Evolutionary conservation across 177 flowering plant species (phyloP).

Genomic region (Vitis hybrid): DNA sequence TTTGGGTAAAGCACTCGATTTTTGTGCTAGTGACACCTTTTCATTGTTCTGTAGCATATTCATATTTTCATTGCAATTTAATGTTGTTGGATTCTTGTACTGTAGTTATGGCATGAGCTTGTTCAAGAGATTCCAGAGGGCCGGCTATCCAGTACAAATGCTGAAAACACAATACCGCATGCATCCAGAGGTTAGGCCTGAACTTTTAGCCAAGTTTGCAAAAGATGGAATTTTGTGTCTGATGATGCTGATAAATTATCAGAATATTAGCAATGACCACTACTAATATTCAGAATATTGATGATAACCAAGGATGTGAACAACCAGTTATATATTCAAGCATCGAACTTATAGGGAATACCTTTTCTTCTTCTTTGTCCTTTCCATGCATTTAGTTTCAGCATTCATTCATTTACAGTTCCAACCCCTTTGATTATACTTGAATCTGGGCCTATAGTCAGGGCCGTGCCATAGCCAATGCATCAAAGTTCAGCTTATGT

Average conservation of each 20-base stretch:
- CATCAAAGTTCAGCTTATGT: no score
- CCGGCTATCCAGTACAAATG: slow-evolving; percentile 96
- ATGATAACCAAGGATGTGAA: no score
- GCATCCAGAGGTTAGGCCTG: slow-evolving; percentile 82
- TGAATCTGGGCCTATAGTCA: neutral
- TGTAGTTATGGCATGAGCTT: slow-evolving; percentile 84
- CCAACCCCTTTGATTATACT: neutral
- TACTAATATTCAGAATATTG: no score
- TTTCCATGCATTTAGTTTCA: no score
- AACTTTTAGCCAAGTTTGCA: neutral
- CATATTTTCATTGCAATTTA: neutral
- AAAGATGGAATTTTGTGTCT: neutral
- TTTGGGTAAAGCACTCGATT: slow-evolving; percentile 53
- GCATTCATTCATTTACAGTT: no score
- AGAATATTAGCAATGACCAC: no score
- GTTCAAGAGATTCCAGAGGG: slow-evolving; percentile 85
- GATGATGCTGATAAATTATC: no score
- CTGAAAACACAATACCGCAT: slow-evolving; percentile 94
- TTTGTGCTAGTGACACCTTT: neutral
- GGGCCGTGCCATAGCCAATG: neutral
- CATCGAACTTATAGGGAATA: no score
- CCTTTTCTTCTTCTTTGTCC: no score
- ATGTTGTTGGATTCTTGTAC: neutral
- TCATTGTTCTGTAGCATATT: neutral
- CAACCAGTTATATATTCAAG: no score